Evolutionary conservation across 2,329 filamentous ascomycete genomes (phyloP).

Genomic region (Eutypa lata): DNA sequence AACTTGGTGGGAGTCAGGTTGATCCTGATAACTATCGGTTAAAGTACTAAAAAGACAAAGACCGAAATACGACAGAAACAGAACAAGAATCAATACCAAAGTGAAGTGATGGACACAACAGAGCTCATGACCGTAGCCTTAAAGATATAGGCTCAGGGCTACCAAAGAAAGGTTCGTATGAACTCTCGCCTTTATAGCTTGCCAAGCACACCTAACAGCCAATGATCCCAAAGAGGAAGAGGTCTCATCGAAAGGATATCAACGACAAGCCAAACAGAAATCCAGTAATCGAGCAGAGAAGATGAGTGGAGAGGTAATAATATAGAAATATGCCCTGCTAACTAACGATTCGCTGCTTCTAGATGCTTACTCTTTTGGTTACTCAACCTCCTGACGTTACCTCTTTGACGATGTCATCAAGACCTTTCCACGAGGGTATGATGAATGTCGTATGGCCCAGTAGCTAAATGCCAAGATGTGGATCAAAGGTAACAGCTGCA

Average conservation of each 20-base stretch:
- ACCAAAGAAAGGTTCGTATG: no score
- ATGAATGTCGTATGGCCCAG: conserved; percentile 12
- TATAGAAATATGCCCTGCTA: neutral
- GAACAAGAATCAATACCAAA: no score
- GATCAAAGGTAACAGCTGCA: neutral
- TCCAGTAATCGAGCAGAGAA: neutral
- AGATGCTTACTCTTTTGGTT: neutral
- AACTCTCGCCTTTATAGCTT: neutral
- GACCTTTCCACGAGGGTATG: no score
- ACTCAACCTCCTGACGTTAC: no score
- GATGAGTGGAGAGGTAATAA: neutral
- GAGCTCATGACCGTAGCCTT: no score
- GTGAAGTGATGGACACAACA: no score
- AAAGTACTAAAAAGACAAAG: no score
- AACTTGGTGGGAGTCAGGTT: no score
- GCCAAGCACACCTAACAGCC: neutral
- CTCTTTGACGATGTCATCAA: no score
- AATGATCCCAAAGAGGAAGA: neutral
- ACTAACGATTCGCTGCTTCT: neutral
- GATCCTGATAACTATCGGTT: no score
- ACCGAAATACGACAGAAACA: no score
- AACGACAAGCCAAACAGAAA: neutral
- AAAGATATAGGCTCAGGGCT: no score
- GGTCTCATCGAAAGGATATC: neutral
- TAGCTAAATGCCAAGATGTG: neutral